A percentile compares a stretch with the other conserved stretches of the same genome.
These are phyloP conservation scores for Candida maesae DNA, from an alignment of 805 yeast species.

Conservation along the genomic window DNA sequence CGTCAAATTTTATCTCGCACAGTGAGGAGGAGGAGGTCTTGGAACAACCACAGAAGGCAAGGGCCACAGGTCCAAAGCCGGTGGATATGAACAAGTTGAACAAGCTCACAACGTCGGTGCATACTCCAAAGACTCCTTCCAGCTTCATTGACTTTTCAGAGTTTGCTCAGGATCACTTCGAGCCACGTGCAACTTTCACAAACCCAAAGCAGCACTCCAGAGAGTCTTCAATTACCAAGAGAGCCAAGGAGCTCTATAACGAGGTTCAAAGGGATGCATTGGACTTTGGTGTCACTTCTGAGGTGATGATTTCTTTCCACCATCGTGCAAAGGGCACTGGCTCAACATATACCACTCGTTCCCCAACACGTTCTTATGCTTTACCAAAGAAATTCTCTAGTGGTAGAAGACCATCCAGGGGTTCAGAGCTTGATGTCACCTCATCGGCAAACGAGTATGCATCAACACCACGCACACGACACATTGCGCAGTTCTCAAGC, in stretches of 20 bases:
- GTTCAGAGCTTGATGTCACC: too few species aligned
- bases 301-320: slow-evolving; percentile 16
- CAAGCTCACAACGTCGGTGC: slow-evolving; percentile 5
- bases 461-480: too few species aligned
- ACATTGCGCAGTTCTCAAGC: too few species aligned
- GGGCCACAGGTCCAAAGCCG: not conserved
- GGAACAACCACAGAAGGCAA: not conserved
- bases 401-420: too few species aligned
- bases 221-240: not conserved
- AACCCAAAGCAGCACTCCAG: not conserved
- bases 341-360: too few species aligned
- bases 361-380: not conserved
- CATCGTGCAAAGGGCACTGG: not conserved
- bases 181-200: not conserved
- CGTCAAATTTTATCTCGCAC: not conserved
- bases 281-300: slow-evolving; percentile 16
- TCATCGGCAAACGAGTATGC: too few species aligned
- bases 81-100: slow-evolving; percentile 16
- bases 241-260: slow-evolving; percentile 17
- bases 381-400: not conserved
- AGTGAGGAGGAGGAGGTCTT: not conserved
- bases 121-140: slow-evolving; percentile 2
- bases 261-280: slow-evolving; percentile 19
- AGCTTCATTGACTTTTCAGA: slow-evolving; percentile 13
- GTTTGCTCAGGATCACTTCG: slow-evolving; percentile 18